Evolutionary conservation across 176 grass and related monocot genomes (phyloP).

Genomic region (Carex kokanica): DNA sequence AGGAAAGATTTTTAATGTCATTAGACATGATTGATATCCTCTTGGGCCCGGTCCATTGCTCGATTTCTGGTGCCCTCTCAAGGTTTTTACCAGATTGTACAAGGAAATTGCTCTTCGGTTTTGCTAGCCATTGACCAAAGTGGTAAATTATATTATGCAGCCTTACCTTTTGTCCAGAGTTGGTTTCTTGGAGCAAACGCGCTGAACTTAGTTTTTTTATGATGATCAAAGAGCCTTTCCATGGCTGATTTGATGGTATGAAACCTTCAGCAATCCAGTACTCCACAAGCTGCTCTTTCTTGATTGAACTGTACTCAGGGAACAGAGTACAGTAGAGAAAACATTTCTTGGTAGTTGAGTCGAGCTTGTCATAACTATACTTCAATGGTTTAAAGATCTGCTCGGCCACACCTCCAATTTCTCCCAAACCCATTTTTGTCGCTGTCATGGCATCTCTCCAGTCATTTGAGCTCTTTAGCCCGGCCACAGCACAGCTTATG

Average conservation of each 20-base stretch:
- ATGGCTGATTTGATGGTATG: too few relatives aligned
- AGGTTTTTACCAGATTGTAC: slow-evolving; percentile 41
- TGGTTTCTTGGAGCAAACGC: too few relatives aligned
- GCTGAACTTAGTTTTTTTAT: too few relatives aligned
- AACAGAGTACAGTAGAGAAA: too few relatives aligned
- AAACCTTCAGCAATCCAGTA: too few relatives aligned
- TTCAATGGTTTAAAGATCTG: too few relatives aligned
- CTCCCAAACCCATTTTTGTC: not conserved
- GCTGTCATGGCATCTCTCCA: slow-evolving; percentile 38
- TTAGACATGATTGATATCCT: slow-evolving; percentile 89
- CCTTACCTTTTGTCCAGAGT: slow-evolving; percentile 38
- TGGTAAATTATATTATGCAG: slow-evolving; percentile 61
- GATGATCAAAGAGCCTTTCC: too few relatives aligned
- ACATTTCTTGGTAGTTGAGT: too few relatives aligned
- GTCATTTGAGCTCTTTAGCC: slow-evolving; percentile 25
- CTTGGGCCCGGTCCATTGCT: slow-evolving; percentile 34
- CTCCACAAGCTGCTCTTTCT: too few relatives aligned
- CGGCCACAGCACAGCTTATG: slow-evolving; percentile 45
- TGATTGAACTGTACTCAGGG: too few relatives aligned
- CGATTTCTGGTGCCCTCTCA: slow-evolving; percentile 37
- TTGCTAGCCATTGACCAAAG: slow-evolving; percentile 42
- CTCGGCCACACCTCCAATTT: not conserved
- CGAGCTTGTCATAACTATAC: too few relatives aligned
- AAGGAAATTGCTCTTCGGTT: slow-evolving; percentile 33
- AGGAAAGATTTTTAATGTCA: slow-evolving; percentile 45